Percentiles rank a stretch among this genome's conserved stretches.
Evolutionary conservation across 352 stramenopile genomes (phyloP).

Genomic region (Pythium rhizo-oryzae): DNA sequence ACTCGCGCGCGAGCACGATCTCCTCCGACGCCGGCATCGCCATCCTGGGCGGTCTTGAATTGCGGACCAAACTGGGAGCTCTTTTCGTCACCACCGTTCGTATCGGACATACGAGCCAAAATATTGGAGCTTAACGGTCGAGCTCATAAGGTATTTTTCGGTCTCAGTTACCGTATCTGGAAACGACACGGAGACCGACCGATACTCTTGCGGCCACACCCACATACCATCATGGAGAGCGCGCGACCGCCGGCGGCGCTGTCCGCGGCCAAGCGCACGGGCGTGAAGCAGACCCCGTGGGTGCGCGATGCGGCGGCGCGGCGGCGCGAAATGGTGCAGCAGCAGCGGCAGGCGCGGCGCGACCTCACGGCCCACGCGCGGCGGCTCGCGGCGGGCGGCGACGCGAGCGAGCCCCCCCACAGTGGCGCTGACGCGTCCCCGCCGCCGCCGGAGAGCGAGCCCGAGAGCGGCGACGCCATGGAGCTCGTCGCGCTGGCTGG

Average conservation of each 20-base stretch:
- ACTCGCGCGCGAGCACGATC: slow-evolving; percentile 76
- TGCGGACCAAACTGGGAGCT: background rate
- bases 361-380: slow-evolving; percentile 83
- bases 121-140: too few species aligned
- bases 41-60: slow-evolving; percentile 8
- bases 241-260: background rate
- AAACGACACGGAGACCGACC: background rate
- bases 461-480: slow-evolving; percentile 25
- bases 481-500: slow-evolving; percentile 16
- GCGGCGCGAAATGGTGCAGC: slow-evolving; percentile 30
- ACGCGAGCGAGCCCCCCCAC: slow-evolving; percentile 21
- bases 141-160: too few species aligned
- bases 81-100: background rate
- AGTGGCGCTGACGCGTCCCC: background rate
- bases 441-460: slow-evolving; percentile 1
- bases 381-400: slow-evolving; percentile 45
- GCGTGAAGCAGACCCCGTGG: slow-evolving; percentile 73
- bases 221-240: background rate
- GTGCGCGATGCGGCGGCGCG: slow-evolving; percentile 42
- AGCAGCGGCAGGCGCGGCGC: slow-evolving; percentile 30
- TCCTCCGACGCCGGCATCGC: slow-evolving; percentile 21
- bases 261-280: slow-evolving; percentile 41
- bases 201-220: too few species aligned
- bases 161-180: background rate
- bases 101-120: too few species aligned